Evolutionary conservation across 169 alveolate genomes (phyloP).

Genomic region (Eimeria maxima): DNA sequence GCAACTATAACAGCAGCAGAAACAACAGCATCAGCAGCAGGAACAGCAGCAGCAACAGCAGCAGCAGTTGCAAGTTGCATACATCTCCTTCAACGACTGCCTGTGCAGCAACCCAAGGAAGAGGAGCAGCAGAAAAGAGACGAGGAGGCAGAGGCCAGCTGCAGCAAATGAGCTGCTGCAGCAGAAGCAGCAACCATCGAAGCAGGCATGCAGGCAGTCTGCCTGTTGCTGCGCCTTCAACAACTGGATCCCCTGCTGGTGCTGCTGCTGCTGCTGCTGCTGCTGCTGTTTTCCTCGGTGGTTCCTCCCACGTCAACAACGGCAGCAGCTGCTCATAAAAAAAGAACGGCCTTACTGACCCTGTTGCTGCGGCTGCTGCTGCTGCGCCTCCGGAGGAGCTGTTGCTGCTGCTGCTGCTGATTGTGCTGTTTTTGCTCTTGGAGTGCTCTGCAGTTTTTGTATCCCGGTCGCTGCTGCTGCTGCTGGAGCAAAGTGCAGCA

Average conservation of each 20-base stretch:
- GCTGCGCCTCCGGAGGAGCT: constrained; percentile 16
- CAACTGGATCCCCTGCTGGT: constrained; percentile 7
- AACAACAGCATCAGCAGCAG: not conserved
- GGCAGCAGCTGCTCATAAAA: constrained; percentile 54
- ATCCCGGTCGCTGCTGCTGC: not conserved
- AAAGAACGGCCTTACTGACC: constrained; percentile 13
- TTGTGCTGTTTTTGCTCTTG: not conserved
- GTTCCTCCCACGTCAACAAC: constrained; percentile 24
- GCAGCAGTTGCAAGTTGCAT: not conserved
- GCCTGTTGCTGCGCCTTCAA: not conserved
- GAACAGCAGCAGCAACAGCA: constrained; percentile 24
- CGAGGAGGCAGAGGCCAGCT: constrained; percentile 71
- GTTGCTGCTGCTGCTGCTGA: constrained; percentile 47
- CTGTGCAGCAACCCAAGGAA: constrained; percentile 67
- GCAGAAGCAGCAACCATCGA: constrained; percentile 60
- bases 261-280: constrained; percentile 17
- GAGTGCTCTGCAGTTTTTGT: too few relatives aligned
- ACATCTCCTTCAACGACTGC: constrained; percentile 51
- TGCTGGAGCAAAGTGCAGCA: constrained; percentile 43
- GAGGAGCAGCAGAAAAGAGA: constrained; percentile 41
- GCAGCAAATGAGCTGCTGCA: constrained; percentile 69
- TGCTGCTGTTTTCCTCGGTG: not conserved
- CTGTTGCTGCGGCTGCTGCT: not conserved
- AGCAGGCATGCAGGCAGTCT: not conserved
- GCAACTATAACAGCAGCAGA: not conserved